Evolutionary conservation across 164 flowering plant species (phyloP).

Genomic region (Vitis vinifera): ASM3070453v1 NC_081821.1:4890501-4891000

Average conservation of each 20-base stretch:
- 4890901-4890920: too few relatives aligned
- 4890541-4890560: slow-evolving; percentile 42
- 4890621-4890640: slow-evolving; percentile 46
- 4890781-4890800: neutral
- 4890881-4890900: too few relatives aligned
- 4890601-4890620: slow-evolving; percentile 28
- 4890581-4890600: slow-evolving; percentile 44
- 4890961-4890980: too few relatives aligned
- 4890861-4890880: too few relatives aligned
- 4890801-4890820: neutral
- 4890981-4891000: too few relatives aligned
- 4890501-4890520: slow-evolving; percentile 51
- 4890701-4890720: neutral
- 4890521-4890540: slow-evolving; percentile 56
- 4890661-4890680: slow-evolving; percentile 24
- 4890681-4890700: slow-evolving; percentile 12
- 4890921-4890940: too few relatives aligned
- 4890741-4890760: slow-evolving; percentile 5
- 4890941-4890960: too few relatives aligned
- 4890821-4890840: too few relatives aligned
- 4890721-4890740: slow-evolving; percentile 1
- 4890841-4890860: too few relatives aligned
- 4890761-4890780: neutral
- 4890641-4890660: slow-evolving; percentile 55
- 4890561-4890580: slow-evolving; percentile 34